Base-by-base conservation (phyloP, 1,284 basidiomycete species). In the Ustilago tritici region DNA sequence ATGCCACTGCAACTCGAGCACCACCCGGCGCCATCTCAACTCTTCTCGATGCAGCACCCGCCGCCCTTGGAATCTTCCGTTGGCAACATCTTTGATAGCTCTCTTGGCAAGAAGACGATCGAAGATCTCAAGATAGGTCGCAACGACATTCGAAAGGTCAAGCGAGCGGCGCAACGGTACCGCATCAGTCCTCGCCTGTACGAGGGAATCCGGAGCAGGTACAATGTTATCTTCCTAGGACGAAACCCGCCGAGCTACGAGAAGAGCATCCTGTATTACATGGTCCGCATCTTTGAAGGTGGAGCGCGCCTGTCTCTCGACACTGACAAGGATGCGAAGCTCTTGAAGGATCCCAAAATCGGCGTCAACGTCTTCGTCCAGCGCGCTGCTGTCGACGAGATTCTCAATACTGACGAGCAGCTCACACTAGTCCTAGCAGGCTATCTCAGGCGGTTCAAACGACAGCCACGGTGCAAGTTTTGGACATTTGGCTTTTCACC, bases 161-260 rank as follows among this genome's bases (percentile, higher is more conserved):
- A 53, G 46, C 54, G 38, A 17, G 69, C 69, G 6, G 75, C 75
- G 0, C 63, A 61, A 11, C 63, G 66, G 15, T 77, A 72, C 34
- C 34, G 63, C 6, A 56, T 77, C 60, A 52, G 32, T 14, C 28
- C 34, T 9, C 40, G 50, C 54, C 46, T 70, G 0, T 65, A 61
- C 60, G 60, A 70, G 23, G 34, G 55, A 14, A 73, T 77, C 32
- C 55, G 63, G 34, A 62, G 62, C 61, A 56, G 56, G 43, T 77
- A 73, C 66, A 77, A 73, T 34, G 19, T 77, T 17, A 66, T 77
- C 60, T 77, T 73, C 38, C 54, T 53, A 3, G 75, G 75, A 14
- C 28, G 15, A 8, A 56, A 65, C 15, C 56, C 69, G 4, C 55
- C 61, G 6, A 43, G 36, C 6, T 77, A 72, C 63, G 75, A 77